Evolutionary conservation across 768 basidiomycete species (phyloP).

Genomic region (Psilocybe cubensis): DNA sequence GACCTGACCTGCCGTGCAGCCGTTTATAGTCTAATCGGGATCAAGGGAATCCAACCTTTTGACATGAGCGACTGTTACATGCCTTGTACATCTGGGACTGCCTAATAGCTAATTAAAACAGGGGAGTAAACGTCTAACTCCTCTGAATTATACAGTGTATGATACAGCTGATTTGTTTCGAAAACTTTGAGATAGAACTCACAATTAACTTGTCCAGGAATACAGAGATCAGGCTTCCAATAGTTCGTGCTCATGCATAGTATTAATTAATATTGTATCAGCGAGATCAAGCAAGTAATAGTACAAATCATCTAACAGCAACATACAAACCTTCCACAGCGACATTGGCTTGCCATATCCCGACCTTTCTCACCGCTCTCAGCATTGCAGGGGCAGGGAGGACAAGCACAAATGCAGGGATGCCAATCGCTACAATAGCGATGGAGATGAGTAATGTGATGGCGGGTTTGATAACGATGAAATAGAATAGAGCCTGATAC

Average conservation of each 20-base stretch:
- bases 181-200: no score
- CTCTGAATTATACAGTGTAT: no score
- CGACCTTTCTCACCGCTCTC: constrained; percentile 64
- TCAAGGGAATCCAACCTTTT: neutral
- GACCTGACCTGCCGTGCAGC: no score
- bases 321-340: constrained; percentile 73
- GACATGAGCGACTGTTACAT: no score
- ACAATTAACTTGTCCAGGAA: no score
- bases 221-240: no score
- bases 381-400: constrained; percentile 72
- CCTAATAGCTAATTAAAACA: no score
- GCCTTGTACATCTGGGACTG: no score
- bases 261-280: neutral
- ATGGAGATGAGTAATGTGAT: constrained; percentile 73
- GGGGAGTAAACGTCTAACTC: no score
- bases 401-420: constrained; percentile 61
- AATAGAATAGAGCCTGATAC: constrained; percentile 87
- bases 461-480: constrained; percentile 83
- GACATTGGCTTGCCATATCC: constrained; percentile 83
- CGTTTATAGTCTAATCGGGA: no score
- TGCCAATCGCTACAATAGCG: constrained; percentile 53
- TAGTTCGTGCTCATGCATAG: no score
- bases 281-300: neutral
- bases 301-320: constrained; percentile 29
- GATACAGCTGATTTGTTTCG: no score